These are phyloP conservation scores for Aspergillus versicolor DNA, from an alignment of 2,329 filamentous ascomycete species.

Conservation along the genomic window DNA sequence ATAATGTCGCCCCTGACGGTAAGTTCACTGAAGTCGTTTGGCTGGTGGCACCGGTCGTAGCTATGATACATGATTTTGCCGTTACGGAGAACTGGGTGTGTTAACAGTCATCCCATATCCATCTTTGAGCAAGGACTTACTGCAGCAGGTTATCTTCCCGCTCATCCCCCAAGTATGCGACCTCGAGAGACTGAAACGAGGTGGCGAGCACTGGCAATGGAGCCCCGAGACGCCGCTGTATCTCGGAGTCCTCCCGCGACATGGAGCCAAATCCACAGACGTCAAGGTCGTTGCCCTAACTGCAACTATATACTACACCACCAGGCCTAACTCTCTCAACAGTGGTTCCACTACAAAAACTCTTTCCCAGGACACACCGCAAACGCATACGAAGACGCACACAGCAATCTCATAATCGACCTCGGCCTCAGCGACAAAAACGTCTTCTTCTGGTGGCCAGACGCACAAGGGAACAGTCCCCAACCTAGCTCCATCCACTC, in stretches of 20 bases:
- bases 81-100: slow-evolving; percentile 40
- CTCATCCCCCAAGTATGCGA: slow-evolving; percentile 46
- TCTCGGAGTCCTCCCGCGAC: slow-evolving; percentile 27
- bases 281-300: slow-evolving; percentile 24
- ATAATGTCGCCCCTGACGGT: slow-evolving; percentile 29
- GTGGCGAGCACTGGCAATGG: slow-evolving; percentile 45
- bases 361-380: slow-evolving; percentile 39
- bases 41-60: slow-evolving; percentile 36
- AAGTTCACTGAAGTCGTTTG: slow-evolving; percentile 33
- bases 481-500: slow-evolving; percentile 27
- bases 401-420: slow-evolving; percentile 34
- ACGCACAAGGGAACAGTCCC: slow-evolving; percentile 35
- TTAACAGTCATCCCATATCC: too few relatives aligned
- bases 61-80: slow-evolving; percentile 46
- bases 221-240: slow-evolving; percentile 31
- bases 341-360: slow-evolving; percentile 40
- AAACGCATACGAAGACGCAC: slow-evolving; percentile 38
- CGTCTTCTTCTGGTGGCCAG: slow-evolving; percentile 46
- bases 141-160: slow-evolving; percentile 35
- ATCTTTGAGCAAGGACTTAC: not conserved
- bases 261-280: slow-evolving; percentile 29
- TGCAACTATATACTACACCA: not conserved
- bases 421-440: slow-evolving; percentile 40
- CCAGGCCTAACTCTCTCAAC: not conserved
- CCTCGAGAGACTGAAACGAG: slow-evolving; percentile 38